Evolutionary conservation across 352 stramenopile species (phyloP), one percentile per base, ranked within the genome.

Genomic region (Aphanomyces invadans): DNA sequence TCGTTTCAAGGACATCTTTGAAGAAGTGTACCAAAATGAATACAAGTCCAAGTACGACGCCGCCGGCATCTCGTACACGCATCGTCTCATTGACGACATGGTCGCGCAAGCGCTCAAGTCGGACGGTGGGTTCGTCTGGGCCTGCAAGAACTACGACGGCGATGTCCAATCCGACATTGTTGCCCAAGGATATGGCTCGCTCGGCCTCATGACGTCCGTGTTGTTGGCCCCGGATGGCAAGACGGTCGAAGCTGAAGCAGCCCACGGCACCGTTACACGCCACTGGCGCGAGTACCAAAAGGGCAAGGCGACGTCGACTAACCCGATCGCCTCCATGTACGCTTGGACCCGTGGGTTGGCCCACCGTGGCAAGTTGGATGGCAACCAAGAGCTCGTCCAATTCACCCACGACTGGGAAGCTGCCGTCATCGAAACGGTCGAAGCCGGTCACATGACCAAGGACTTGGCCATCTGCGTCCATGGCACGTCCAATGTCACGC

Each of bases 101-200:
- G 87, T 96, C 33, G 87, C 87, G 28, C 86, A 95, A 75, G 80
- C 73, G 49, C 84, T 96, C 71, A 96, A 96, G 76, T 90, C 79
- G n/a, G 77, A 83, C 28, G 87, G 87, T 42, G 87, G 87, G 56
- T 94, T 96, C 59, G 85, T 96, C 15, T 96, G 88, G 88, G 86
- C 86, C 11, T 89, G 78, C 76, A 96, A 96, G 81, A 96, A 95
- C 78, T 96, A 96, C 72, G 88, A 96, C 68, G 88, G 86, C 29
- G 88, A 96, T 71, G 86, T 96, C 70, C 84, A 93, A 74, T 92
- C 80, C n/a, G 88, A 95, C 69, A 93, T 92, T 51, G 48, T 96
- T 1, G 88, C 88, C 1, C 88, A 96, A 75, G 88, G 86, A 28
- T 96, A 87, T 66, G 88, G 88, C 51, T 95, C 85, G 45, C 76